A percentile compares a stretch with the other conserved stretches of the same genome.
phyloP scores from a whole-genome alignment of 345 rosid genomes.

The Citrus cavaleriei region DNA sequence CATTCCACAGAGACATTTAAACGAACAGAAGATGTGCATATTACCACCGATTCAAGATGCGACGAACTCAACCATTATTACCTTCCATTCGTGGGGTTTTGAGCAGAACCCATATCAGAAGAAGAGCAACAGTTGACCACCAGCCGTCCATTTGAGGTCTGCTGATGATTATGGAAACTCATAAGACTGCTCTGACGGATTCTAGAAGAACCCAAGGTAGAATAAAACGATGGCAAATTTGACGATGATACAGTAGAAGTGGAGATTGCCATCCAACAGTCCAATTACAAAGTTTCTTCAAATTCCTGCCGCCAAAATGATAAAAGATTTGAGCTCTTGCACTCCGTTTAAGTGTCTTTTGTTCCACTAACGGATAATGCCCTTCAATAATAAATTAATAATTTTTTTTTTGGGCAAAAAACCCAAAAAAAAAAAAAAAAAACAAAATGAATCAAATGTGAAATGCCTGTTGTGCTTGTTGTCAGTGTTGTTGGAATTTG shows the following conservation, averaged over 20 bases:
- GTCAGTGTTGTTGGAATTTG: not conserved
- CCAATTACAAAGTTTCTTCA: not conserved
- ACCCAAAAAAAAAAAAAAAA: too few species aligned
- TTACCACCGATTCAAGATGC: not conserved
- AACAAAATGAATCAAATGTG: not conserved
- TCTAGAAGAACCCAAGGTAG: constrained; percentile 24
- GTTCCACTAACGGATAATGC: not conserved
- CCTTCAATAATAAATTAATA: not conserved
- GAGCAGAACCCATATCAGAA: constrained; percentile 38
- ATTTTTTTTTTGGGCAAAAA: too few species aligned
- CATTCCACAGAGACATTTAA: constrained; percentile 30
- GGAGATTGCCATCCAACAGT: constrained; percentile 47
- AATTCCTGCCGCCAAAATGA: constrained; percentile 21
- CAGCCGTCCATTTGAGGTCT: constrained; percentile 27
- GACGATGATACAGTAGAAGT: constrained; percentile 14
- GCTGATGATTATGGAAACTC: constrained; percentile 9
- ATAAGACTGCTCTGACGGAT: constrained; percentile 20
- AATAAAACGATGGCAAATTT: constrained; percentile 5
- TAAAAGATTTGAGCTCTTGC: too few species aligned
- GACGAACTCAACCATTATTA: not conserved
- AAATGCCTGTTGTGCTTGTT: not conserved
- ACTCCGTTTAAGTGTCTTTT: too few species aligned
- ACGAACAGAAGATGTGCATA: constrained; percentile 35
- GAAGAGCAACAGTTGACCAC: constrained; percentile 49
- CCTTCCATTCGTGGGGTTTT: constrained; percentile 53